Evolutionary conservation across 1,139 yeast species (phyloP), one percentile per base, ranked within the genome.

Genomic region (Protomyces lactucae-debilis): DNA sequence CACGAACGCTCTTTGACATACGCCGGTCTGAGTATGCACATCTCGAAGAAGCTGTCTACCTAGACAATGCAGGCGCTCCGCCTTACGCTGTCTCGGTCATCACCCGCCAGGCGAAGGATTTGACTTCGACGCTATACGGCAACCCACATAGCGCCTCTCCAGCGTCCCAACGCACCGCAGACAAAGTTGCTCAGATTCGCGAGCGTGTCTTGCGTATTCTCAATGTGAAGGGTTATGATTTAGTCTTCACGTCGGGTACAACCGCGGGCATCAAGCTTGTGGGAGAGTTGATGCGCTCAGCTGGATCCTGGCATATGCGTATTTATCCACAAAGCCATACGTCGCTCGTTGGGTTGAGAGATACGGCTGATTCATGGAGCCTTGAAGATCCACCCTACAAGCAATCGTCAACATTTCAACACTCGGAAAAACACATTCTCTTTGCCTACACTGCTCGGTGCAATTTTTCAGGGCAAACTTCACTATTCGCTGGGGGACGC

Each of bases 11-110:
- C 46, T 45, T 35, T 6, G n/a, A 18, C 3, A 46, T 23, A 10
- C 36, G 60, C 21, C 12, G 6, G 21, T 5, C 10, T 14, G 60
- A 56, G 36, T 56, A 56, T 23, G 53, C 60, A 54, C 54, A 56
- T 16, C 45, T 56, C n/a, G 45, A 18, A 9, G 18, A 51, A 14
- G 37, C 54, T 12, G 36, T 52, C 63, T 78, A 78, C 60, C 70
- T 78, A 28, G 81, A 78, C 61, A 77, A 77, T 68, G 81, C 81
- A 5, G 81, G 80, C 1, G 71, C 77, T 55, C 75, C 80, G 0
- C 64, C 76, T 2, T 73, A 73, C 40, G 72, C 78, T 1, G 70
- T 69, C 48, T 67, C 74, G 1, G 65, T 77, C 8, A 65, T 77
- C 10, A 66, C 69, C 25, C 67, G 66, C 8, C 66, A 72, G 35